Evolutionary conservation across 2,329 filamentous ascomycete genomes (phyloP).

Genomic region (Cephalotrichum gorgonifer): DNA sequence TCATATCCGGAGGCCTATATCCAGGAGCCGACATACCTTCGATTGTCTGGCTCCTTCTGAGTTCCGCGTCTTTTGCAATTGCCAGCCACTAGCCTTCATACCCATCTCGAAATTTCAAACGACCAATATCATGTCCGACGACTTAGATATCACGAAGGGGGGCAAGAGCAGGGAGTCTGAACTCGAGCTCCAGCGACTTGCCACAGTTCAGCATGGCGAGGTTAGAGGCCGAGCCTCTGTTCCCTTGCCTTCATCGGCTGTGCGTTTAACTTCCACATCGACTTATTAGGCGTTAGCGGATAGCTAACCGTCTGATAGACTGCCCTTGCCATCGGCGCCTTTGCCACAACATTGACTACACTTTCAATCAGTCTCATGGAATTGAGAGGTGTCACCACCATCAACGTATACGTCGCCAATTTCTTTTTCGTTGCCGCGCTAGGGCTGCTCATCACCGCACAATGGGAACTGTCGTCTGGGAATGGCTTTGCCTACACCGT

Average conservation of each 20-base stretch:
- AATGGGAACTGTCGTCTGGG: slow-evolving; percentile 42
- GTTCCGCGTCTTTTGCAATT: too few species aligned
- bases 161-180: not conserved
- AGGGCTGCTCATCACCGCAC: slow-evolving; percentile 41
- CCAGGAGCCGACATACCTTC: too few species aligned
- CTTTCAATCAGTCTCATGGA: slow-evolving; percentile 44
- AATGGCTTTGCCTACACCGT: slow-evolving; percentile 44
- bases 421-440: slow-evolving; percentile 41
- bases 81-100: not conserved
- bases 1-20: too few species aligned
- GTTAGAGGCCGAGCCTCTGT: too few species aligned
- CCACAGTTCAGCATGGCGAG: not conserved
- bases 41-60: too few species aligned
- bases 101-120: not conserved
- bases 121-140: not conserved
- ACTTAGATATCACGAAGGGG: not conserved
- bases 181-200: not conserved
- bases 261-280: not conserved
- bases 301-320: slow-evolving; percentile 18
- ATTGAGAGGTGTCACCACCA: slow-evolving; percentile 37
- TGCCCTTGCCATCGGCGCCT: slow-evolving; percentile 39
- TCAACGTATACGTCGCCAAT: slow-evolving; percentile 42
- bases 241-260: not conserved
- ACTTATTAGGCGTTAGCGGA: not conserved
- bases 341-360: slow-evolving; percentile 43